These are phyloP conservation scores for Aspergillus nanangensis DNA, from an alignment of 495 filamentous ascomycete species.

Conservation along the genomic window DNA sequence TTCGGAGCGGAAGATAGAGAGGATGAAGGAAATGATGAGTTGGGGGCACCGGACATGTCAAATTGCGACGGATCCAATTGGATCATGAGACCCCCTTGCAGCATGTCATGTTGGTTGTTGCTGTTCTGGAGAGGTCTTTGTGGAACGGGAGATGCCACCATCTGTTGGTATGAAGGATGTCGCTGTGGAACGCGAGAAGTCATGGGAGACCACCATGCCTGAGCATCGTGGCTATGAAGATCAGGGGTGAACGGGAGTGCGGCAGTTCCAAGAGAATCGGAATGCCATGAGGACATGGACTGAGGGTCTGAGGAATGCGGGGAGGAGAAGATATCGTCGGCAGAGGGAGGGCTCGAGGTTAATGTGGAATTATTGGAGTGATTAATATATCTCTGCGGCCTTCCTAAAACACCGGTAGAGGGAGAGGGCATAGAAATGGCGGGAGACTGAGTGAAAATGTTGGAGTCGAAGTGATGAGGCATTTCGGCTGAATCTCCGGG, in stretches of 20 bases:
- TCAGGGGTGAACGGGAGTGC: conserved; percentile 38
- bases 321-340: conserved; percentile 42
- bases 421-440: conserved; percentile 38
- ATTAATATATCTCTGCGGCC: conserved; percentile 35
- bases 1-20: conserved; percentile 19
- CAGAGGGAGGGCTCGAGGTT: conserved; percentile 38
- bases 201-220: conserved; percentile 43
- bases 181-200: conserved; percentile 31
- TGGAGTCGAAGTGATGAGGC: conserved; percentile 31
- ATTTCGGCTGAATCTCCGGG: conserved; percentile 29
- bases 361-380: conserved; percentile 29
- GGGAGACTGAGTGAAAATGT: conserved; percentile 32
- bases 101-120: conserved; percentile 31
- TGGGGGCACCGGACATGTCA: conserved; percentile 23
- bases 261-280: conserved; percentile 33
- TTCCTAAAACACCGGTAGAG: conserved; percentile 21
- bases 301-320: conserved; percentile 42
- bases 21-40: conserved; percentile 27
- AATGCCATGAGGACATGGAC: conserved; percentile 43
- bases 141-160: conserved; percentile 30
- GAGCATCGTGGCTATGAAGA: conserved; percentile 32
- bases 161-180: conserved; percentile 33
- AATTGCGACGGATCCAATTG: conserved; percentile 36
- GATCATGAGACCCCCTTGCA: conserved; percentile 45
- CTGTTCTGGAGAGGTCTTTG: conserved; percentile 27